Base-by-base conservation (phyloP, 148 eudicot genomes). In the Vaccinium macrocarpon region DNA sequence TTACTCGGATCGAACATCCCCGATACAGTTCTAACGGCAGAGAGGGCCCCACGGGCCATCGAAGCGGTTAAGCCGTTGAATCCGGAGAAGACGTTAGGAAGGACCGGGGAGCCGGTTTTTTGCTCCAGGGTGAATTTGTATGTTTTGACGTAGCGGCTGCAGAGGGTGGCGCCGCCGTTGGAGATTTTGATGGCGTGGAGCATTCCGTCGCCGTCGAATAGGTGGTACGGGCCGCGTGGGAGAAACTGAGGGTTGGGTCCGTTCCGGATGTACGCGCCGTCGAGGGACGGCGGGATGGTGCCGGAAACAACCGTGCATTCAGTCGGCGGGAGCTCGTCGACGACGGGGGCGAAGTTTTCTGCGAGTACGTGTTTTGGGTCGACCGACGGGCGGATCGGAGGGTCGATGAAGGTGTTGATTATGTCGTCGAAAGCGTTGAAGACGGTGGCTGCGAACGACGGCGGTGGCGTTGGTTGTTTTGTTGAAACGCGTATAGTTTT, bases 201-300 rank as follows among this genome's bases (percentile, higher is more conserved):
- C 98, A 94, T 94, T 7, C 98, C 98, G 55, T 94, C 96, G 4
- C 98, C 96, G 64, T 93, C 94, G 86, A 93, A 94, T 21, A 92
- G 89, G 82, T 94, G 98, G 91, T 92, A 90, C 10, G 98, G 98
- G 4, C 98, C 96, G 1, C 86, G 90, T 4, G 98, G 96, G 71
- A 92, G 82, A 86, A 88, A 92, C 72, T 94, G 98, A 10, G 95
- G 96, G 87, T 93, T 94, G 11, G 98, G 96, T 53, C 98, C 98
- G 81, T 94, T 94, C 32, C 98, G 92, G 61, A 94, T 91, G 88
- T 94, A 94, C 9, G 92, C 96, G 16, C 98, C 98, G 23, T 96
- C 98, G 83, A 94, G 95, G 81, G 90, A 87, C 9, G 86, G 48
- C 14, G 98, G 98, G 23, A 93, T 89, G 76, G 80, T 25, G 21